Evolutionary conservation across 495 filamentous ascomycete genomes (phyloP), one percentile per base, ranked within the genome.

Genomic region (Aspergillus heteromorphus): DNA sequence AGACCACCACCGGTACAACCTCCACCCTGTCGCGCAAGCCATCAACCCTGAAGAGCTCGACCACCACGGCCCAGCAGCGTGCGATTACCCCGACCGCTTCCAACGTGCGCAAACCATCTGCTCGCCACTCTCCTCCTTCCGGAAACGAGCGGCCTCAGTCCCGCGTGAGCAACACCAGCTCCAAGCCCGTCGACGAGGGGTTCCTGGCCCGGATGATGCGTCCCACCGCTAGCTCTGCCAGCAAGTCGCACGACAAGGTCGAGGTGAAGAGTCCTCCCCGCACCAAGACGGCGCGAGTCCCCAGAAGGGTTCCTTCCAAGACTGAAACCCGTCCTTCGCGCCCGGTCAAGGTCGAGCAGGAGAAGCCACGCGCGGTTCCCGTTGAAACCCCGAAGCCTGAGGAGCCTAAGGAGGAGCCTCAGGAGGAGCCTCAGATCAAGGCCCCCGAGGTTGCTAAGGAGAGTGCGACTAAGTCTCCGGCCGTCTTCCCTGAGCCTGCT

Each of bases 161-260:
- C 16, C 71, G 74, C 19, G 54, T 63, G 19, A 78, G 75, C 58
- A 74, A 68, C 30, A 63, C 43, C 4, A 73, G 65, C 49, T 42
- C 72, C 27, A 74, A 70, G 51, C 67, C 82, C 1, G 76, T 85
- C 2, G 85, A 88, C 61, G 87, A 91, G 50, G 71, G 85, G 3
- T 97, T 97, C 71, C 76, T 97, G 14, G 89, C 88, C 7, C 78
- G 91, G 53, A 95, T 97, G 91, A 96, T 90, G 89, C 83, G 90
- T 10, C 91, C 91, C 4, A 97, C 91, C 8, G 82, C 87, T 19
- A 82, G 83, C 53, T 91, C 87, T 27, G 81, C 88, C 6, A 87
- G 79, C 64, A 96, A 92, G 70, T 79, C 83, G 0, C 78, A 87
- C 16, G 89, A 91, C 2, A 92, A 89, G 68, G 63, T 77, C 1